Conservation (phyloP, 495 filamentous ascomycete genomes). For the Chaetomium tenue region DNA sequence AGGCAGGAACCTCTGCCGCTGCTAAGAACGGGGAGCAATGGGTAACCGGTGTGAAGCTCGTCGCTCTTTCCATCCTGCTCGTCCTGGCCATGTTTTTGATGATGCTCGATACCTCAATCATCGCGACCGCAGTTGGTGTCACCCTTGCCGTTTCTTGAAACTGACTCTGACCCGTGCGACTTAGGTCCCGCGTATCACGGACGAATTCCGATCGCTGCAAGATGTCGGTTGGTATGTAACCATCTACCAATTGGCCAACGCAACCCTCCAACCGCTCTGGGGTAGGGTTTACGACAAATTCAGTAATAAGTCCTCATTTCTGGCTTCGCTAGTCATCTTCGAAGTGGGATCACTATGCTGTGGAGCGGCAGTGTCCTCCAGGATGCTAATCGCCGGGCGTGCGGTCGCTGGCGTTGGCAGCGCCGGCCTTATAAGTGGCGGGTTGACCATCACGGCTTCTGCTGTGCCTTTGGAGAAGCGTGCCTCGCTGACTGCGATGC, state of each 20-base stretch:
- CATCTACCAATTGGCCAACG: slow-evolving; percentile 53
- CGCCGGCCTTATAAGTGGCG: slow-evolving; percentile 42
- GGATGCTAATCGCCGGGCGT: slow-evolving; percentile 54
- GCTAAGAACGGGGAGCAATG: not conserved
- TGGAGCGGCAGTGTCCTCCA: slow-evolving; percentile 46
- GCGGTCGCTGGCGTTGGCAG: slow-evolving; percentile 54
- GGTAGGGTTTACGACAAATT: slow-evolving; percentile 54
- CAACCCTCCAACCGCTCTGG: slow-evolving; percentile 51
- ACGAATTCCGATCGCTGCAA: slow-evolving; percentile 45
- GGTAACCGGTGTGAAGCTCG: slow-evolving; percentile 18
- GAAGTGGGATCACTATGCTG: slow-evolving; percentile 53
- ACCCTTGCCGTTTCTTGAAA: not conserved
- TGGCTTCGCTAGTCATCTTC: slow-evolving; percentile 42
- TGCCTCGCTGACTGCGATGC: slow-evolving; percentile 39
- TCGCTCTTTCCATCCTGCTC: slow-evolving; percentile 23
- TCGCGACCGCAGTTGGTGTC: slow-evolving; percentile 46
- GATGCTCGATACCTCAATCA: slow-evolving; percentile 52
- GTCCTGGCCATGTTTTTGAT: slow-evolving; percentile 48
- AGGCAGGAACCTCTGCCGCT: not conserved
- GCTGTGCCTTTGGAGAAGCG: slow-evolving; percentile 41
- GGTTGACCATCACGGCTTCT: slow-evolving; percentile 37
- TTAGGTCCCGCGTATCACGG: slow-evolving; percentile 48
- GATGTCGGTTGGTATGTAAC: slow-evolving; percentile 56
- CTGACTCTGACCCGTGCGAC: not conserved
- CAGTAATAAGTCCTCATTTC: slow-evolving; percentile 43